phyloP scores from a whole-genome alignment of 495 filamentous ascomycete species.

The Penicillium antarcticum region DNA sequence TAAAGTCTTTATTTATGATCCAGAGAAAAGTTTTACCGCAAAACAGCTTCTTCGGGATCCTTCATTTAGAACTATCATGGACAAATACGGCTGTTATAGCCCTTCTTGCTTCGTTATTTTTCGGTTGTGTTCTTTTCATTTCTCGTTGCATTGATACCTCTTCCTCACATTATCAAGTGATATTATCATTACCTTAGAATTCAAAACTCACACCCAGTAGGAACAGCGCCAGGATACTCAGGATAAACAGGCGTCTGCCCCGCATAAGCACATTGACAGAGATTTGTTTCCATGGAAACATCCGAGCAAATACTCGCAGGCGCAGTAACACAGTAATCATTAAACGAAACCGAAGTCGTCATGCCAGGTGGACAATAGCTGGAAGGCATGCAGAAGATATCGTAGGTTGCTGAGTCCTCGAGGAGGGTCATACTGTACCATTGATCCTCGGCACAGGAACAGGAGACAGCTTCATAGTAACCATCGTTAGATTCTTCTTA shows the following conservation, averaged over 20 bases:
- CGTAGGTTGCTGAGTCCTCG: constrained; percentile 2
- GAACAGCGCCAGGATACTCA: constrained; percentile 9
- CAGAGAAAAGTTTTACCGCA: too few relatives aligned
- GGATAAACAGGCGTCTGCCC: constrained; percentile 17
- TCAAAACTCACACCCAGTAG: constrained; percentile 18
- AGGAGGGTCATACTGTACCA: constrained; percentile 22
- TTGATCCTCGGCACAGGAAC: constrained; percentile 19
- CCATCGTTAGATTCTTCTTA: not conserved
- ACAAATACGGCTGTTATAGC: too few relatives aligned
- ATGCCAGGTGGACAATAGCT: constrained; percentile 20
- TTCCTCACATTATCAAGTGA: not conserved
- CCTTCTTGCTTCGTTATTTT: too few relatives aligned
- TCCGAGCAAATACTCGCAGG: constrained; percentile 7
- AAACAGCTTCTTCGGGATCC: too few relatives aligned
- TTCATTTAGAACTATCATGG: too few relatives aligned
- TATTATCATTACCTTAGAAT: not conserved
- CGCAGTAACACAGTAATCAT: constrained; percentile 17
- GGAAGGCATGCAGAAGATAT: constrained; percentile 28
- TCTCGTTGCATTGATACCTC: too few relatives aligned
- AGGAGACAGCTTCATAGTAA: constrained; percentile 15
- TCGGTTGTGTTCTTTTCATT: too few relatives aligned
- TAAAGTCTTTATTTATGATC: too few relatives aligned
- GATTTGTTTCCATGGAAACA: constrained; percentile 2
- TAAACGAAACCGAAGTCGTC: constrained; percentile 12
- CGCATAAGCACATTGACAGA: constrained; percentile 13